Base-by-base conservation (phyloP, 495 filamentous ascomycete species). In the Cairneyella variabilis region DNA sequence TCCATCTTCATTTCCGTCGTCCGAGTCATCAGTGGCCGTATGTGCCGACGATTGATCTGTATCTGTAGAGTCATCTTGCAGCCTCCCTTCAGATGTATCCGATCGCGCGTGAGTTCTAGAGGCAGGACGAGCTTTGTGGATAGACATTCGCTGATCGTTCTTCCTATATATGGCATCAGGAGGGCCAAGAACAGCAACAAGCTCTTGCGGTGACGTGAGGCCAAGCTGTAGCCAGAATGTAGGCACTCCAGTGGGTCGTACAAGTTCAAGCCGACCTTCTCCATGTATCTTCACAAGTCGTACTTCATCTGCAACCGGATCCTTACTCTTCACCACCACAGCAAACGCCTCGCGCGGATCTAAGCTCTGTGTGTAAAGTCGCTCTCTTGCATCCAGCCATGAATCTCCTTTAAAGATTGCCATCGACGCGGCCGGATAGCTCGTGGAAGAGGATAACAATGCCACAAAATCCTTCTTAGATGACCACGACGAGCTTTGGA, bases 151-250 rank as follows among this genome's bases (percentile, higher is more conserved):
- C 60, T 89, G 84, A 65, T 96, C 92, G 65, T 89, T 88, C 75
- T 96, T 97, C 57, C 88, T 78, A 68, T 96, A 95, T 30, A 95
- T 95, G 17, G 91, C 88, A 69, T 95, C 90, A n/a, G 93, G 93
- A 3, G 93, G 88, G 0, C 93, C 93, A 23, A 98, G 81, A 54
- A 95, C 91, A 34, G 85, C 80, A 20, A 97, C 80, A 3, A 98
- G 72, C 58, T 97, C 91, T 71, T 98, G 93, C 0, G 88, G 85
- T 8, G 88, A 90, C 0, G 91, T 96, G 60, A 89, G 78, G 47
- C 88, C 86, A 1, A 98, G 71, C 1, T 68, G 78, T 34, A 97
- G 83, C 66, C 75, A 77, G 43, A 91, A 80, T 32, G 59, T 43
- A 32, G 48, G 14, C 18, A 48, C 37, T 3, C 43, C 76, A 22